phyloP scores from a whole-genome alignment of 768 basidiomycete species.

The Tulasnella sp. region DNA sequence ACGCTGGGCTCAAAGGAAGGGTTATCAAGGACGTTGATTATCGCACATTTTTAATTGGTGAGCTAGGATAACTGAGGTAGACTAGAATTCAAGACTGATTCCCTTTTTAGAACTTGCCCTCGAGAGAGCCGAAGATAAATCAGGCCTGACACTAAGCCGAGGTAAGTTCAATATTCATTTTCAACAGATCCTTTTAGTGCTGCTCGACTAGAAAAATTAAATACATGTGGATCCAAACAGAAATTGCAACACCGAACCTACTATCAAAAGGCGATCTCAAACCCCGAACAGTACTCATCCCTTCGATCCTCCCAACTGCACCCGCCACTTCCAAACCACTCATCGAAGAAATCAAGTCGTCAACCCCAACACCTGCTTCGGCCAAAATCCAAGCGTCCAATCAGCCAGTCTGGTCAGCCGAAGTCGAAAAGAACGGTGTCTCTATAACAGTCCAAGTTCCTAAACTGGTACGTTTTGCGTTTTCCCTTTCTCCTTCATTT shows the following conservation, averaged over 20 bases:
- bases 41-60: constrained; percentile 61
- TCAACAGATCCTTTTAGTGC: too few species aligned
- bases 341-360: constrained; percentile 37
- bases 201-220: too few species aligned
- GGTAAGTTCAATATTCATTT: constrained; percentile 10
- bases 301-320: constrained; percentile 32
- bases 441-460: constrained; percentile 46
- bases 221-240: too few species aligned
- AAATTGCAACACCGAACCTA: constrained; percentile 64
- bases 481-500: not conserved
- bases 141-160: constrained; percentile 17
- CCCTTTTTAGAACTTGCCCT: constrained; percentile 17
- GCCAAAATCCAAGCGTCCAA: not conserved
- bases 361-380: not conserved
- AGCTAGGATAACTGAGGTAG: constrained; percentile 20
- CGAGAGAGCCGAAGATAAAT: constrained; percentile 17
- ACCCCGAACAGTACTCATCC: constrained; percentile 48
- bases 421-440: constrained; percentile 25
- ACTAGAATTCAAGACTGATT: not conserved
- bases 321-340: constrained; percentile 26
- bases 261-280: constrained; percentile 58
- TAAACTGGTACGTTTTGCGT: constrained; percentile 37
- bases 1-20: constrained; percentile 48
- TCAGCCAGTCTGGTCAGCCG: not conserved
- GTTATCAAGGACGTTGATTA: constrained; percentile 51